Evolutionary conservation across 2,329 filamentous ascomycete genomes (phyloP).

Genomic region (Cercospora nicotianae): DNA sequence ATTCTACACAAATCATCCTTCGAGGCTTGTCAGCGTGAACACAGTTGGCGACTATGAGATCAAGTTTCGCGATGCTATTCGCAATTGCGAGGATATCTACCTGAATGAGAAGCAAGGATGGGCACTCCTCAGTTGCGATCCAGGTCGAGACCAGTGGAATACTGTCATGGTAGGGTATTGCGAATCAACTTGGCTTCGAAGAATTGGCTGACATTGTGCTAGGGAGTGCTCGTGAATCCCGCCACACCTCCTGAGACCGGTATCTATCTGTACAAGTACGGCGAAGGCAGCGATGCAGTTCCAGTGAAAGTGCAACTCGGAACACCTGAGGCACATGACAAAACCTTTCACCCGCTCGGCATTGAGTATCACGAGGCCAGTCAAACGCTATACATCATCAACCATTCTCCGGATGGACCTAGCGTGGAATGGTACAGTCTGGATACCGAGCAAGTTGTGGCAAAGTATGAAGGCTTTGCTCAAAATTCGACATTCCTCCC

Average conservation of each 20-base stretch:
- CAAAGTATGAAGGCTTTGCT: constrained; percentile 37
- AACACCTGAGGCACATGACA: constrained; percentile 29
- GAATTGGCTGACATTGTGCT: background rate
- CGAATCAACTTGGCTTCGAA: background rate
- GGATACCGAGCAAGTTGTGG: constrained; percentile 27
- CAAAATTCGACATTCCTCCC: constrained; percentile 37
- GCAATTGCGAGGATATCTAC: constrained; percentile 49
- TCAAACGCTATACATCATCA: constrained; percentile 43
- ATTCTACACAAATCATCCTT: constrained; percentile 29
- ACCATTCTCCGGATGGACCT: constrained; percentile 41
- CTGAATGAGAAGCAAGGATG: constrained; percentile 41
- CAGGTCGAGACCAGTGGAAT: constrained; percentile 47
- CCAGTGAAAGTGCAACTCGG: constrained; percentile 35
- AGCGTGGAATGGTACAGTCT: constrained; percentile 42
- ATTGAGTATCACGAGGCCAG: constrained; percentile 41
- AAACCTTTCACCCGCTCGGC: constrained; percentile 47
- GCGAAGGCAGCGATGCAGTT: constrained; percentile 25
- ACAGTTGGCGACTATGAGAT: constrained; percentile 33
- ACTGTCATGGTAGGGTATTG: constrained; percentile 45
- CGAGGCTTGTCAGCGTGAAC: constrained; percentile 17
- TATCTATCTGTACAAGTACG: constrained; percentile 46
- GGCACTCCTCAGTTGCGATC: constrained; percentile 48
- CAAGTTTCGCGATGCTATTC: constrained; percentile 39
- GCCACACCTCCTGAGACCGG: constrained; percentile 30
- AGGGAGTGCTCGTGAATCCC: constrained; percentile 35